Conservation (phyloP, 345 rosid species). For the Sapria himalayana region DNA sequence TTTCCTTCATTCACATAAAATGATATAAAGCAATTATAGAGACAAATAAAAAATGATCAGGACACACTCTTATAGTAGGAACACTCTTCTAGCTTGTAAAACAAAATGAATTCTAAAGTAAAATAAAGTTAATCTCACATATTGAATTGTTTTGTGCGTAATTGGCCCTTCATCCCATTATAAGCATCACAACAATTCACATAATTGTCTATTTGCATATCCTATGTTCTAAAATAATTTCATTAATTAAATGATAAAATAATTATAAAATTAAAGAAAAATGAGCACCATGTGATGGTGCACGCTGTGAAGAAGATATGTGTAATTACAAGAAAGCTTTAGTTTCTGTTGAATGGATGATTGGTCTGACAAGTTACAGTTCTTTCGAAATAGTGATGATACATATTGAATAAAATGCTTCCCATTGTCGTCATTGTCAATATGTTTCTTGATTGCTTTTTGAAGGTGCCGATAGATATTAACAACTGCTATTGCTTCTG, state of each 20-base stretch:
- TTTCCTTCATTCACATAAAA: too few relatives aligned
- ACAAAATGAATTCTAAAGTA: too few relatives aligned
- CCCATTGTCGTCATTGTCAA: conserved; percentile 60
- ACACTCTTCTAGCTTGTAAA: too few relatives aligned
- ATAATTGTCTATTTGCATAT: too few relatives aligned
- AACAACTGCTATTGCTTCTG: conserved; percentile 21
- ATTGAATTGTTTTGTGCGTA: too few relatives aligned
- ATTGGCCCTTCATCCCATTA: too few relatives aligned
- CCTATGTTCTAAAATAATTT: too few relatives aligned
- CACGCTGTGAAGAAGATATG: conserved; percentile 42
- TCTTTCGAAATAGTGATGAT: conserved; percentile 35
- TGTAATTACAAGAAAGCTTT: conserved; percentile 46
- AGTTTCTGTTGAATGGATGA: conserved; percentile 24
- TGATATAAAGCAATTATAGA: too few relatives aligned
- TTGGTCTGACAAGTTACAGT: conserved; percentile 13
- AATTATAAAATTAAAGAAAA: not conserved
- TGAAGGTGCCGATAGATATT: conserved; percentile 46
- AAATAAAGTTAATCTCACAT: too few relatives aligned
- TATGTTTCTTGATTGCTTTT: conserved; percentile 41
- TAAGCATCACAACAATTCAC: too few relatives aligned
- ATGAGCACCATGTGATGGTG: conserved; percentile 69
- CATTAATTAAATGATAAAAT: not conserved
- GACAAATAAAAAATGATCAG: too few relatives aligned
- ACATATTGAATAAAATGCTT: conserved; percentile 45
- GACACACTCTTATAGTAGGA: too few relatives aligned